Percentiles rank a stretch among this genome's conserved stretches.
phyloP scores from a whole-genome alignment of 768 basidiomycete genomes.

The Tulasnella calospora region DNA sequence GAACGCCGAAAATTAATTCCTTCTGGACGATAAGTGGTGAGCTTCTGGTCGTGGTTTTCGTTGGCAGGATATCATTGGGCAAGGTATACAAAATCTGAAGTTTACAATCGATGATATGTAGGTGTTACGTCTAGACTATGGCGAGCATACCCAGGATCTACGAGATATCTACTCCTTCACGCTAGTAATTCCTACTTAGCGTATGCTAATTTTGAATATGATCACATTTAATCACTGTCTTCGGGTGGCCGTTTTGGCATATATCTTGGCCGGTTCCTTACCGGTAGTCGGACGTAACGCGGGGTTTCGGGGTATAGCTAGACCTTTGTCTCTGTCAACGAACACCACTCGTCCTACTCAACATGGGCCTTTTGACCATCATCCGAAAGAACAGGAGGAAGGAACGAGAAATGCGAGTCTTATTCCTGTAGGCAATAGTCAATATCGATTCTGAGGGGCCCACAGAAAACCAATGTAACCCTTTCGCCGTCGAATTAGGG shows the following conservation, averaged over 20 bases:
- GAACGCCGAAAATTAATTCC: neutral
- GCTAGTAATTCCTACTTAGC: too few relatives aligned
- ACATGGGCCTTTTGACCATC: slow-evolving; percentile 92
- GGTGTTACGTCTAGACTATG: too few relatives aligned
- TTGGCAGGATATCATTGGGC: neutral
- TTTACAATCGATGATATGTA: too few relatives aligned
- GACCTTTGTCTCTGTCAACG: neutral
- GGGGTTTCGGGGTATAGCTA: neutral
- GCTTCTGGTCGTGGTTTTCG: neutral
- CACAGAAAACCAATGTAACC: neutral
- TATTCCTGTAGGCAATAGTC: slow-evolving; percentile 66
- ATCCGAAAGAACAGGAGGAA: slow-evolving; percentile 94
- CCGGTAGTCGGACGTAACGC: neutral
- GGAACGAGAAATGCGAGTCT: slow-evolving; percentile 91
- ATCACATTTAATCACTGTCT: neutral
- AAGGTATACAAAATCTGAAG: neutral
- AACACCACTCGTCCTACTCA: neutral
- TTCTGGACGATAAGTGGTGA: neutral
- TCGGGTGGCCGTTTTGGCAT: neutral
- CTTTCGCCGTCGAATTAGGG: slow-evolving; percentile 47
- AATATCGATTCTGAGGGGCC: neutral
- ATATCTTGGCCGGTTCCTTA: neutral
- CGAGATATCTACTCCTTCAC: too few relatives aligned
- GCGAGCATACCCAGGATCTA: too few relatives aligned
- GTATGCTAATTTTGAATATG: too few relatives aligned